Evolutionary conservation across 352 stramenopile species (phyloP), one percentile per base, ranked within the genome.

Genomic region (Globisporangium nunn): DNA sequence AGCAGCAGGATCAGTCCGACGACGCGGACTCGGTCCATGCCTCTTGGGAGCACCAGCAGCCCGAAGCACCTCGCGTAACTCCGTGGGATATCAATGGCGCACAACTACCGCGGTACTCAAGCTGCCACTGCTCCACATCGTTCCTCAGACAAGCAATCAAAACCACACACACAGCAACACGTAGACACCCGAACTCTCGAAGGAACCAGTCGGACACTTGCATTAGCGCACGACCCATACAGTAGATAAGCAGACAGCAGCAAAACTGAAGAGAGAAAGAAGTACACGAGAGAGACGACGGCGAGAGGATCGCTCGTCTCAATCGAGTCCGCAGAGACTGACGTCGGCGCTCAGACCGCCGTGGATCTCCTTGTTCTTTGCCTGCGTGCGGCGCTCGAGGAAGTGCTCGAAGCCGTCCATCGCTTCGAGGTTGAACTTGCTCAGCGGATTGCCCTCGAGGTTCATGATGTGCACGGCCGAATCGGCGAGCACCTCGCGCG

Each of bases 291-390:
- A 4, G 5, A 29, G 3, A n/a, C 31, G 31, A 15, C 6, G 7
- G 8, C n/a, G 46, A 14, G 2, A 14, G 2, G 2, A 29, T 18
- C 30, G 28, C 33, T 28, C 17, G 5, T 11, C 45, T 69, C 49
- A 94, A 58, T 91, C 79, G 30, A 94, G 72, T 15, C 85, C 85
- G 43, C 85, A 94, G 41, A 94, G 69, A 63, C 81, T 93, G 55
- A 87, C 65, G 68, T 94, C 82, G 6, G 85, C 81, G 61, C 68
- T 83, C 17, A 94, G 48, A 1, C 85, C 85, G 44, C 78, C 81
- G 53, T 91, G 80, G 52, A 94, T 85, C 58, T 91, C 85, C 72
- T 94, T 94, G 72, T 94, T 88, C 62, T 94, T 94, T 41, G 88
- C 69, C 56, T 78, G 66, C 41, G 77, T 93, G 35, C 85, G 85